A percentile compares a stretch with the other conserved stretches of the same genome.
These are phyloP conservation scores for Solanum lycopersicoides DNA, from an alignment of 257 asterid genomes.

Conservation along the genomic window DNA sequence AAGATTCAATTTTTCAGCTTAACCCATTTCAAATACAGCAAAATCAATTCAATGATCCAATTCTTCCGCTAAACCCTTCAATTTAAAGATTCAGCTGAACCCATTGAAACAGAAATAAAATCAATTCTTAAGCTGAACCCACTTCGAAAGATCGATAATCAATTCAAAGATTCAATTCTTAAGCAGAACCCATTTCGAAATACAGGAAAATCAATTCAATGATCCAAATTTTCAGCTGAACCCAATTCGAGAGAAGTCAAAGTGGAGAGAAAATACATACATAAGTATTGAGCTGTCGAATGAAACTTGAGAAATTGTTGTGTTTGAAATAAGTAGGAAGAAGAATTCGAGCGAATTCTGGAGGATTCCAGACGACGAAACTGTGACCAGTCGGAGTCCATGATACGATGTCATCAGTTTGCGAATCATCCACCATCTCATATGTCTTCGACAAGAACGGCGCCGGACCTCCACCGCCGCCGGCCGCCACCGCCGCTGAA, in stretches of 20 bases:
- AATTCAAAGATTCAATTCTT: background rate
- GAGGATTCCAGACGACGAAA: slow-evolving; percentile 90
- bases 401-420: slow-evolving; percentile 67
- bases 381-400: slow-evolving; percentile 63
- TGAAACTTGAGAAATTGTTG: slow-evolving; percentile 89
- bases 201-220: background rate
- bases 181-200: background rate
- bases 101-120: background rate
- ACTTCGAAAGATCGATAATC: background rate
- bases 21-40: background rate
- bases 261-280: slow-evolving; percentile 20
- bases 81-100: background rate
- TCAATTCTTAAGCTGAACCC: background rate
- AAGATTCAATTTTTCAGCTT: background rate
- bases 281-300: slow-evolving; percentile 93
- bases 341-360: slow-evolving; percentile 69
- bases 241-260: background rate
- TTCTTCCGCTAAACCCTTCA: background rate
- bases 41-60: background rate
- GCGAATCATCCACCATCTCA: slow-evolving; percentile 80
- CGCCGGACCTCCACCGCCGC: slow-evolving; percentile 72
- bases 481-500: slow-evolving; percentile 14
- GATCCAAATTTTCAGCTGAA: background rate
- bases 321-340: slow-evolving; percentile 84
- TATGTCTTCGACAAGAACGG: slow-evolving; percentile 77